Percentiles rank a stretch among this genome's conserved stretches.
These are phyloP conservation scores for Falciphora oryzae DNA, from an alignment of 2,329 filamentous ascomycete genomes.

Conservation along the genomic window DNA sequence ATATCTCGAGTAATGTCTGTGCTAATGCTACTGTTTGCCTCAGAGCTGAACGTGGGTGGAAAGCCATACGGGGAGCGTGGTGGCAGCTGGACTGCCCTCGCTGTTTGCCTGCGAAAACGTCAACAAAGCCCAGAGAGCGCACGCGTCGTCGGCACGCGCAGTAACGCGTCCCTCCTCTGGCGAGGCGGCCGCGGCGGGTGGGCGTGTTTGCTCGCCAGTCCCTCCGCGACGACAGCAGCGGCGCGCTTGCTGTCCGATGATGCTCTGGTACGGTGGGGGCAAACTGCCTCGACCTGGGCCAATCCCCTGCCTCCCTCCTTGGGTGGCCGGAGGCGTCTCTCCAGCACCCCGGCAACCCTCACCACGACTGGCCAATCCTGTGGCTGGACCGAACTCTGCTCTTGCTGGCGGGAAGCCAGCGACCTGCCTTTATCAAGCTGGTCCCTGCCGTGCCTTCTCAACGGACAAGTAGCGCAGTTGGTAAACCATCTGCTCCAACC, in stretches of 20 bases:
- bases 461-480: neutral
- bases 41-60: neutral
- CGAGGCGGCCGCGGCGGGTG: too few relatives aligned
- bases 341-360: too few relatives aligned
- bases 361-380: neutral
- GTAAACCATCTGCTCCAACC: neutral
- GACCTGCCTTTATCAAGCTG: neutral
- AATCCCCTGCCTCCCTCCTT: neutral
- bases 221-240: neutral
- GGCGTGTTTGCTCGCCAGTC: too few relatives aligned
- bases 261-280: neutral
- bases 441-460: neutral
- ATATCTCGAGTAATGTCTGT: neutral
- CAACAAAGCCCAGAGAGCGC: too few relatives aligned
- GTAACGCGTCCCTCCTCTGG: neutral
- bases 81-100: neutral
- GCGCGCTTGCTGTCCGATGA: neutral
- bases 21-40: neutral
- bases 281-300: too few relatives aligned
- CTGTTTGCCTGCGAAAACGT: neutral
- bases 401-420: too few relatives aligned
- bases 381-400: neutral
- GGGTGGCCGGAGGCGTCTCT: neutral
- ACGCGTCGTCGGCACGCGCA: neutral
- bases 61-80: too few relatives aligned